These are phyloP conservation scores for Onygenales sp. DNA, from an alignment of 2,329 filamentous ascomycete species.

Conservation along the genomic window DNA sequence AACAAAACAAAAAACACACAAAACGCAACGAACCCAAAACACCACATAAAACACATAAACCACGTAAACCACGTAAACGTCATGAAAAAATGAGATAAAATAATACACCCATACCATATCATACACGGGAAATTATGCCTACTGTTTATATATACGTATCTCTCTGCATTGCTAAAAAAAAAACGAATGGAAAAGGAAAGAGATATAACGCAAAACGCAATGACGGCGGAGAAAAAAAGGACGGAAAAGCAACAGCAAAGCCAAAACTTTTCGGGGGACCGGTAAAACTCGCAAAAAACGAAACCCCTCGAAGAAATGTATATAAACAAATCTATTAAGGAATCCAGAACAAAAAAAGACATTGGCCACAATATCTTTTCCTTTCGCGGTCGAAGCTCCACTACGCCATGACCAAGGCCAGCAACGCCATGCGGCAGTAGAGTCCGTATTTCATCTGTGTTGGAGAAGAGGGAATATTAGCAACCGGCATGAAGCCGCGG, in stretches of 20 bases:
- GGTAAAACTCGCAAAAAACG: constrained; percentile 1
- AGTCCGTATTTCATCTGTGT: constrained; percentile 89
- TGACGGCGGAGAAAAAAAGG: neutral
- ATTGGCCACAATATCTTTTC: no score
- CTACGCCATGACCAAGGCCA: constrained; percentile 78
- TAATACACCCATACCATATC: constrained; percentile 12
- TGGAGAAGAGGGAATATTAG: constrained; percentile 29
- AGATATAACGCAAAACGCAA: neutral
- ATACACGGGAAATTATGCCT: neutral
- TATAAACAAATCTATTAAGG: neutral
- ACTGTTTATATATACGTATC: constrained; percentile 1
- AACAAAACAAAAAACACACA: neutral
- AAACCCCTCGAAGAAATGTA: neutral
- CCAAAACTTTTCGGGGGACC: constrained; percentile 6
- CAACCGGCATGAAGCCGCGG: constrained; percentile 14
- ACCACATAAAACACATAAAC: neutral
- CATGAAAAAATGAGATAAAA: neutral
- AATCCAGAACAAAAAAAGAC: no score
- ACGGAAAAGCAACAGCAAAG: neutral
- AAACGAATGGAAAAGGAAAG: neutral
- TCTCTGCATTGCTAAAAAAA: neutral
- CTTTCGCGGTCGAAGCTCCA: constrained; percentile 10
- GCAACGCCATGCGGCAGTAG: constrained; percentile 94
- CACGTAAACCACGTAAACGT: neutral
- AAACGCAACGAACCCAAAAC: neutral